A percentile compares a stretch with the other conserved stretches of the same genome.
These are phyloP conservation scores for Botrytis byssoidea DNA, from an alignment of 2,329 filamentous ascomycete species.

Conservation along the genomic window DNA sequence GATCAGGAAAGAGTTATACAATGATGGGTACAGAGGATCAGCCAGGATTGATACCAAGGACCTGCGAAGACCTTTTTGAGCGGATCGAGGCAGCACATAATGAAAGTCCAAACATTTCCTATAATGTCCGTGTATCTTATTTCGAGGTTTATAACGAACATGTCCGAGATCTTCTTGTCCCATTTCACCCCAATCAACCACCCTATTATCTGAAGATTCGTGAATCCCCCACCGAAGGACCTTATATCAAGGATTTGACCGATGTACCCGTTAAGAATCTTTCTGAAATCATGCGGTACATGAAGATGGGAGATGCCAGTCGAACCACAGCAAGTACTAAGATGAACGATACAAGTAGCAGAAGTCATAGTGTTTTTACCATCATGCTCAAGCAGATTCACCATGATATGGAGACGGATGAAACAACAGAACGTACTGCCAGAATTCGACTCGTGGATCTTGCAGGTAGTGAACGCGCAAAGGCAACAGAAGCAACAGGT, in stretches of 20 bases:
- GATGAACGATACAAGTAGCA: slow-evolving; percentile 98
- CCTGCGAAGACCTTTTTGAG: slow-evolving; percentile 93
- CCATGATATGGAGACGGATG: slow-evolving; percentile 94
- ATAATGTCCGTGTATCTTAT: slow-evolving; percentile 96
- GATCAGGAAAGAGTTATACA: slow-evolving; percentile 96
- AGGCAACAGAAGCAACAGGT: slow-evolving; percentile 92
- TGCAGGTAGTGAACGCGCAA: slow-evolving; percentile 91
- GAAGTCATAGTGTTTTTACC: slow-evolving; percentile 96
- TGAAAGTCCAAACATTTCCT: slow-evolving; percentile 87
- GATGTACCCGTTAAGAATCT: slow-evolving; percentile 89
- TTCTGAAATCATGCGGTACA: slow-evolving; percentile 81
- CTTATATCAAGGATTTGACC: slow-evolving; percentile 94
- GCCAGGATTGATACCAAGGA: slow-evolving; percentile 88
- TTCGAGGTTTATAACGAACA: slow-evolving; percentile 99
- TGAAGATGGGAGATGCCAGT: slow-evolving; percentile 85
- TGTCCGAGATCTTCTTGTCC: slow-evolving; percentile 87
- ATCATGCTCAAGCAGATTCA: slow-evolving; percentile 98
- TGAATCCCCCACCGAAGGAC: slow-evolving; percentile 90
- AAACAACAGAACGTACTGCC: slow-evolving; percentile 91
- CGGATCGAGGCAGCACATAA: slow-evolving; percentile 73
- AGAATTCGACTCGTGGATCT: slow-evolving; percentile 94
- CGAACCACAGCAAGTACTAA: slow-evolving; percentile 91
- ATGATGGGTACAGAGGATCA: slow-evolving; percentile 90
- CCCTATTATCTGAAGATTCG: slow-evolving; percentile 96
- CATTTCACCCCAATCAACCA: slow-evolving; percentile 65